Conservation (phyloP, 768 basidiomycete species). For the Pleurotus tuoliensis region DNA sequence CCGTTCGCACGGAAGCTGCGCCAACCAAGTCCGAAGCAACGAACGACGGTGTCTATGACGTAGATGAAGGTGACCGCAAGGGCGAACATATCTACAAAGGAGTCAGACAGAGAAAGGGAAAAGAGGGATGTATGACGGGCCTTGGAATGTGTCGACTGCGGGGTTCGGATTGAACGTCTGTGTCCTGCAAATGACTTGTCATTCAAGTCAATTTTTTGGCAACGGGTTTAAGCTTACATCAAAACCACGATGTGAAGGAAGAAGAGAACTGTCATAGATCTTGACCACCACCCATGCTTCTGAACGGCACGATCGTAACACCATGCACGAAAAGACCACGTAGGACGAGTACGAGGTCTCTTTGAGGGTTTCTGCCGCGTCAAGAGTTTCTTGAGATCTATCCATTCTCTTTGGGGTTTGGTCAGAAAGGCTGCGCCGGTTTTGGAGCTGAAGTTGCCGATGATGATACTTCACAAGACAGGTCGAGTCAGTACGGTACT, state of each 20-base stretch:
- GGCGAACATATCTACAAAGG: constrained; percentile 67
- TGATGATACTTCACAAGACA: constrained; percentile 74
- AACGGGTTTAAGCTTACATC: constrained; percentile 49
- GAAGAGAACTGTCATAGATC: constrained; percentile 75
- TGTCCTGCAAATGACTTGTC: constrained; percentile 47
- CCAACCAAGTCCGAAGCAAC: constrained; percentile 84
- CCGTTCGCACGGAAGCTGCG: constrained; percentile 82
- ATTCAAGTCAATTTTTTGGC: background rate
- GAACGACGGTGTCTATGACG: constrained; percentile 68
- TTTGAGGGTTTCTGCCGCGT: constrained; percentile 83
- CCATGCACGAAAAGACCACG: constrained; percentile 61
- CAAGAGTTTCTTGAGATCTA: constrained; percentile 87
- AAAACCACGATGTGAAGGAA: constrained; percentile 77
- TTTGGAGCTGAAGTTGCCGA: constrained; percentile 84
- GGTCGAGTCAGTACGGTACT: constrained; percentile 10
- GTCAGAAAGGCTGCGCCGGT: constrained; percentile 88
- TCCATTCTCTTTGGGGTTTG: constrained; percentile 88
- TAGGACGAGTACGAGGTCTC: constrained; percentile 63
- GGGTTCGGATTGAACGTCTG: constrained; percentile 62
- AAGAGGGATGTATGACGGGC: constrained; percentile 28
- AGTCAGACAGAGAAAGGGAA: constrained; percentile 3
- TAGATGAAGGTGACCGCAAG: constrained; percentile 70
- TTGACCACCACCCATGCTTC: constrained; percentile 93
- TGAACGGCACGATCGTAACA: constrained; percentile 88
- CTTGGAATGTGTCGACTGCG: constrained; percentile 51